A percentile compares a stretch with the other conserved stretches of the same genome.
phyloP scores from a whole-genome alignment of 768 basidiomycete genomes.

The Russula emetica region DNA sequence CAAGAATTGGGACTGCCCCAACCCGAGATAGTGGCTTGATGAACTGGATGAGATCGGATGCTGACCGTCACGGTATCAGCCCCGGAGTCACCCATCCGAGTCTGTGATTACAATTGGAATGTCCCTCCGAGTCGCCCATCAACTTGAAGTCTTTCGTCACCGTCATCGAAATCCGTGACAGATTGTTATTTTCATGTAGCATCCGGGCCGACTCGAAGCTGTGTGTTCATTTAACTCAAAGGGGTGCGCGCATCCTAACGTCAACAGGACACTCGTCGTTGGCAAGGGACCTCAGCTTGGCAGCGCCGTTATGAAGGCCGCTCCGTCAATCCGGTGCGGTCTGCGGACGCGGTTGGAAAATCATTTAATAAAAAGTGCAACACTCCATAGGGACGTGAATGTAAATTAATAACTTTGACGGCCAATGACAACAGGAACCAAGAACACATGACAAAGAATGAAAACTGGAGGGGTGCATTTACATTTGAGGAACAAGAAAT shows the following conservation, averaged over 20 bases:
- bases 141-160: too few relatives aligned
- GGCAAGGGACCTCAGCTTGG: not conserved
- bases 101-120: too few relatives aligned
- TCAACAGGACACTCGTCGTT: conserved; percentile 7
- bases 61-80: too few relatives aligned
- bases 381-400: not conserved
- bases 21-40: not conserved
- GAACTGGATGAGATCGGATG: too few relatives aligned
- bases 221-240: not conserved
- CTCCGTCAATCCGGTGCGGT: not conserved
- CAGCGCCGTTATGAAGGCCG: too few relatives aligned
- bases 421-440: conserved; percentile 5
- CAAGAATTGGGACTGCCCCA: not conserved
- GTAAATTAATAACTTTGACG: not conserved
- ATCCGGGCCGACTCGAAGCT: too few relatives aligned
- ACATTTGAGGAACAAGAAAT: conserved; percentile 16
- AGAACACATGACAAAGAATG: conserved; percentile 10
- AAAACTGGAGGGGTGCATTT: conserved; percentile 6
- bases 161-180: too few relatives aligned
- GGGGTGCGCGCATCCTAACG: not conserved
- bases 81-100: too few relatives aligned
- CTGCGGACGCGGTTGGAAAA: not conserved
- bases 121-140: too few relatives aligned
- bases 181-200: too few relatives aligned
- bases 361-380: conserved; percentile 3